Conservation (phyloP, 306 rosid genomes). For the Nissolia schottii region DNA sequence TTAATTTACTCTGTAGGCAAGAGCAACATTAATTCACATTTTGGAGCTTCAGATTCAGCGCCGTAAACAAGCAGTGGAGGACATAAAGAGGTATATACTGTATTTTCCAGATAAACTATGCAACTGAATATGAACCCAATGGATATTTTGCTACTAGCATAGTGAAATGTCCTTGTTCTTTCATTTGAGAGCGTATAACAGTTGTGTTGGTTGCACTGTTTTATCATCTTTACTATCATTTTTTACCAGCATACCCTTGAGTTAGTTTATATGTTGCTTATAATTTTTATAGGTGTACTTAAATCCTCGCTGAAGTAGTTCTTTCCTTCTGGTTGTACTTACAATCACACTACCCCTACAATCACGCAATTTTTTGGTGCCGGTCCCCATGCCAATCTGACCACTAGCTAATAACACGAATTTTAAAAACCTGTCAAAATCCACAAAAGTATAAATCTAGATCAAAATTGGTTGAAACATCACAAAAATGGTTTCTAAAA, state of each 20-base stretch:
- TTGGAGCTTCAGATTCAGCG: constrained; percentile 85
- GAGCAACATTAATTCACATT: constrained; percentile 84
- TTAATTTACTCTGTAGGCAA: constrained; percentile 51
- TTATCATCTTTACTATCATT: background rate
- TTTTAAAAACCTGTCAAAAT: too few relatives aligned
- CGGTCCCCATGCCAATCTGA: background rate
- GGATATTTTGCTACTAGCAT: background rate
- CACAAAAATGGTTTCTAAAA: too few relatives aligned
- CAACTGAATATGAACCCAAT: background rate
- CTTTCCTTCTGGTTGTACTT: constrained; percentile 14
- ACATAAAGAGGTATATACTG: constrained; percentile 67
- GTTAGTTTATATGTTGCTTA: background rate
- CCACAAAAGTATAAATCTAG: background rate
- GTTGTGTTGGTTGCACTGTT: background rate
- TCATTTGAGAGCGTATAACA: background rate
- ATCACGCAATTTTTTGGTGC: background rate
- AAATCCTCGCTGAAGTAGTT: background rate
- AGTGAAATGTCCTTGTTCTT: background rate
- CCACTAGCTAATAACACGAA: too few relatives aligned
- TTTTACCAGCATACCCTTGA: background rate
- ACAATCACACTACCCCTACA: background rate
- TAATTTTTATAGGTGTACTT: background rate
- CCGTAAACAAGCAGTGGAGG: constrained; percentile 91
- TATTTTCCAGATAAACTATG: background rate
- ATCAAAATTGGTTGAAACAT: too few relatives aligned